Evolutionary conservation across 176 grass and related monocot species (phyloP), one percentile per base, ranked within the genome.

Genomic region (Musa beccarii): DNA sequence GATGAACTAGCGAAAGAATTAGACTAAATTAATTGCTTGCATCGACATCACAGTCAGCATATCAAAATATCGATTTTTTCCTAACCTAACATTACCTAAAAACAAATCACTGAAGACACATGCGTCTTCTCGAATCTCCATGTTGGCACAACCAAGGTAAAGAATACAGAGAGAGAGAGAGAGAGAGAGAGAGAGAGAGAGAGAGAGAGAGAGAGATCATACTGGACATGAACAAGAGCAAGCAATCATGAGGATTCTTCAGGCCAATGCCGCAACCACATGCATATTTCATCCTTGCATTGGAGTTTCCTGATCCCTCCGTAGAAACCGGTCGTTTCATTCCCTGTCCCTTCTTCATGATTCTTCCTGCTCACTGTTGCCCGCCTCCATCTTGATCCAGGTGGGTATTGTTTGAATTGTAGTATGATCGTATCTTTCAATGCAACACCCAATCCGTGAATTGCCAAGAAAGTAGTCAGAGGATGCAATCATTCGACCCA

Each of bases 341-440:
- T 80, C n/a, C 92, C 89, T 23, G 3, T 43, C 34, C 82, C 89
- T 82, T 96, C 89, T 66, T 73, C 26, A 71, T 89, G 92, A 66
- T 84, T 84, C 29, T 92, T 96, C 72, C 89, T 76, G 72, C 76
- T 88, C 69, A 96, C 69, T 2, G 71, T 80, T 13, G 76, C 82
- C 79, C 80, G 81, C 86, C 92, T 84, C 92, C 92, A 96, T 23
- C 83, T 75, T 14, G 92, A 92, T 9, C 87, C 85, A 0, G 81
- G 75, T 7, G 89, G 78, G 62, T 96, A 90, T 80, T 96, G 92
- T 81, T 79, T 92, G 81, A 96, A 96, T 80, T 96, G 89, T 80
- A 96, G 74, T 55, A 88, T 80, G 4, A 96, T 49, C 66, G 51
- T 76, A 34, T 90, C 92, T 96, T 85, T 10, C 65, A 15, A 51